Evolutionary conservation across 2,329 filamentous ascomycete species (phyloP).

Genomic region (Botrytis porri): DNA sequence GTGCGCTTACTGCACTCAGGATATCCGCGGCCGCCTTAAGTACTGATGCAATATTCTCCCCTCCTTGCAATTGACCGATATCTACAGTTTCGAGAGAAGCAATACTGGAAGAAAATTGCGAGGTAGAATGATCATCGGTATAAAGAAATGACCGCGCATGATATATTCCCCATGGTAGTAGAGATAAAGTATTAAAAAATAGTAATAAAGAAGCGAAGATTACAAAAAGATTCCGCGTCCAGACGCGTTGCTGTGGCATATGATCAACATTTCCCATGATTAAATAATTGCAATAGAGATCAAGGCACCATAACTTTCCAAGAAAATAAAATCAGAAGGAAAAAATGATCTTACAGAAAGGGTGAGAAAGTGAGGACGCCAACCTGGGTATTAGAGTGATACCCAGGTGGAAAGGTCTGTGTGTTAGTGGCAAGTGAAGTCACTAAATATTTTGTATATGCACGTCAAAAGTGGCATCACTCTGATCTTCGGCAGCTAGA

Average conservation of each 20-base stretch:
- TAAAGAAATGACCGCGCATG: constrained; percentile 4
- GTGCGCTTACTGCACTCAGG: constrained; percentile 5
- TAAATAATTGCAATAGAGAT: not conserved
- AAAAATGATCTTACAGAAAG: not conserved
- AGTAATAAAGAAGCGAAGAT: constrained; percentile 14
- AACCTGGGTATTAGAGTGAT: constrained; percentile 1
- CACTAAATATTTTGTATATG: not conserved
- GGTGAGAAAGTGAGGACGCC: not conserved
- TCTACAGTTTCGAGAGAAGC: constrained; percentile 1
- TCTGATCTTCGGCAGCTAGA: not conserved
- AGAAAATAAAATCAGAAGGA: not conserved
- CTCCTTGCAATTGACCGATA: constrained; percentile 1
- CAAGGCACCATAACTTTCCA: constrained; percentile 1
- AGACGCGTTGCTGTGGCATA: constrained; percentile 14
- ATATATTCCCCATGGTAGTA: constrained; percentile 13
- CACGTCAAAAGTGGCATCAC: not conserved
- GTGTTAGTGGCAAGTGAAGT: not conserved
- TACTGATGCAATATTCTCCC: not conserved
- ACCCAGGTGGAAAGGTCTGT: not conserved
- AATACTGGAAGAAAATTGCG: not conserved
- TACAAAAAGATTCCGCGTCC: constrained; percentile 17
- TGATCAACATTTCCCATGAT: constrained; percentile 19
- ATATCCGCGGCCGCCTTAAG: constrained; percentile 7
- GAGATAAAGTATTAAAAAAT: constrained; percentile 16
- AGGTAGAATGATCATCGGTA: not conserved